These are phyloP conservation scores for Neopestalotiopsis rosae DNA, from an alignment of 2,329 filamentous ascomycete genomes.

Conservation along the genomic window DNA sequence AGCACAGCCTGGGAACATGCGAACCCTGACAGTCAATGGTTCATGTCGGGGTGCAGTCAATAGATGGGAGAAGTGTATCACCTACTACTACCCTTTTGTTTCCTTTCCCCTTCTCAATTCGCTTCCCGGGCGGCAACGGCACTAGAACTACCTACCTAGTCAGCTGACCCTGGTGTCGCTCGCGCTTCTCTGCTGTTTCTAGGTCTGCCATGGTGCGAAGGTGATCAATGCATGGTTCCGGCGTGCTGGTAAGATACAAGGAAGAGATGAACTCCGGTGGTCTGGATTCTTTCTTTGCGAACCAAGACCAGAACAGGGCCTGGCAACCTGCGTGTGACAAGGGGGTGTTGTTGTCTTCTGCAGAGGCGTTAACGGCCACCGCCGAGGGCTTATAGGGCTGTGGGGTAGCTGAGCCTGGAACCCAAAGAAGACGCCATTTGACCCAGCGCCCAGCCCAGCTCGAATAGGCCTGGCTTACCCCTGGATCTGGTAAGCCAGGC, in stretches of 20 bases:
- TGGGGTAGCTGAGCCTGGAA: background rate
- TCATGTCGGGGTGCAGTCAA: too few species aligned
- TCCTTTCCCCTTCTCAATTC: too few species aligned
- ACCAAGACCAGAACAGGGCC: background rate
- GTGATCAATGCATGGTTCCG: slow-evolving; percentile 1
- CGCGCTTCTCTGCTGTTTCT: background rate
- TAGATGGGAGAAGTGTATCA: too few species aligned
- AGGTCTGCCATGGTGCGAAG: background rate
- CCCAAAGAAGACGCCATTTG: background rate
- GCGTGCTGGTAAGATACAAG: background rate
- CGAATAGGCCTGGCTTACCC: background rate
- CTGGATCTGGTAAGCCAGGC: background rate
- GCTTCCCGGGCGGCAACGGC: background rate
- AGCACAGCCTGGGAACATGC: slow-evolving; percentile 2
- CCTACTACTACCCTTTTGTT: background rate
- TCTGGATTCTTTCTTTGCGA: background rate
- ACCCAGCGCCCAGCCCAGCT: background rate
- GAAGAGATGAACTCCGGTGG: background rate
- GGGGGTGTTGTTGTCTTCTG: background rate
- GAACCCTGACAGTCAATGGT: background rate
- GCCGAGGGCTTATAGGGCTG: background rate
- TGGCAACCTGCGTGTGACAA: background rate
- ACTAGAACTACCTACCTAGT: too few species aligned
- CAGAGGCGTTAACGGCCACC: background rate
- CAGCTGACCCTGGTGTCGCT: background rate